Percentiles rank a stretch among this genome's conserved stretches.
Conservation (phyloP, 345 rosid species). For the Passiflora organensis region DNA sequence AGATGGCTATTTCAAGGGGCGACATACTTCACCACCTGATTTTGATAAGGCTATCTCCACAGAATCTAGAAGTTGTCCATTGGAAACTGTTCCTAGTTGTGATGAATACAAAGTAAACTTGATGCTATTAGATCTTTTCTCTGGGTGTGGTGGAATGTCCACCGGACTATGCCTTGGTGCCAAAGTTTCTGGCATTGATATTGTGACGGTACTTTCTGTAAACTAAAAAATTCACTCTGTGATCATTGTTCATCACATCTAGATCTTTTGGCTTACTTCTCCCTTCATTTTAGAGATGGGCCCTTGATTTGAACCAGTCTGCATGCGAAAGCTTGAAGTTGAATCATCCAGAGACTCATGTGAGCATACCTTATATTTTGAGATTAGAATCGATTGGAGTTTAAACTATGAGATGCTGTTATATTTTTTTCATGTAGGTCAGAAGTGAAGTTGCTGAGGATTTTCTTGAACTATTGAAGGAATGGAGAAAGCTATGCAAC, state of each 20-base stretch:
- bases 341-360: conserved; percentile 80
- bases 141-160: conserved; percentile 99
- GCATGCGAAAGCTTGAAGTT: conserved; percentile 80
- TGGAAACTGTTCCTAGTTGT: conserved; percentile 22
- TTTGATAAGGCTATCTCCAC: conserved; percentile 17
- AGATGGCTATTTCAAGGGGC: conserved; percentile 33
- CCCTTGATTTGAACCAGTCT: conserved; percentile 60
- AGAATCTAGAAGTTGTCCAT: conserved; percentile 13
- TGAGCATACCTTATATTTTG: conserved; percentile 26
- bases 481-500: conserved; percentile 79
- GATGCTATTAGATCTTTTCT: conserved; percentile 68
- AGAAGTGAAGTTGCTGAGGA: conserved; percentile 84
- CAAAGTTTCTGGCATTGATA: conserved; percentile 55
- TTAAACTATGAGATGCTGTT: conserved; percentile 7
- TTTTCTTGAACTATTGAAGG: conserved; percentile 75
- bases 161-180: conserved; percentile 90
- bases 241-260: conserved; percentile 10
- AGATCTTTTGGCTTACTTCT: conserved; percentile 7
- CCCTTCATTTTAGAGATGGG: conserved; percentile 67
- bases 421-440: conserved; percentile 38
- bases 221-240: conserved; percentile 13
- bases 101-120: conserved; percentile 40
- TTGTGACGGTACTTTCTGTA: conserved; percentile 62
- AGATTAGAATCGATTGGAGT: background rate
- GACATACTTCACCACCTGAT: conserved; percentile 17